These are phyloP conservation scores for Termitomyces titanicus DNA, from an alignment of 768 basidiomycete genomes.

Conservation along the genomic window DNA sequence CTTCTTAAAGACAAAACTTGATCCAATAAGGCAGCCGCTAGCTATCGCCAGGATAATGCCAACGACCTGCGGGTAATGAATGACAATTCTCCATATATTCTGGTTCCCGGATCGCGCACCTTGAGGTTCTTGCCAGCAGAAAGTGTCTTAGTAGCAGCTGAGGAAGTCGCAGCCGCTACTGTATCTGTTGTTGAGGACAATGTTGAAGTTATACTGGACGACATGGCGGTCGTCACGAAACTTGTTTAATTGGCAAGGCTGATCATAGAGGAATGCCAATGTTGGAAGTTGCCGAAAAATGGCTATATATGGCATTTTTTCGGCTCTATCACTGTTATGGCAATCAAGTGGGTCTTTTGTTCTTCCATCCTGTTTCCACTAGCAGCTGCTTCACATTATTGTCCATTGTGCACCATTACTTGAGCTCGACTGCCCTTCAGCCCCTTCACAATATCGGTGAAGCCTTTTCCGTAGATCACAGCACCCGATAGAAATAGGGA, in stretches of 20 bases:
- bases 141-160: slow-evolving; percentile 32
- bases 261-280: neutral
- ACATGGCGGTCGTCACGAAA: slow-evolving; percentile 22
- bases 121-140: slow-evolving; percentile 47
- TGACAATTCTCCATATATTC: neutral
- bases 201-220: slow-evolving; percentile 23
- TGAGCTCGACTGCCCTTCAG: neutral
- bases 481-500: neutral
- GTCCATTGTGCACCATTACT: neutral
- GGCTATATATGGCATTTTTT: neutral
- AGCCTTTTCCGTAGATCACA: too few relatives aligned
- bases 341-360: too few relatives aligned
- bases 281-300: neutral
- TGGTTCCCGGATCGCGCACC: slow-evolving; percentile 25
- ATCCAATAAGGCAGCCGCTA: slow-evolving; percentile 88
- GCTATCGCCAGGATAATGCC: slow-evolving; percentile 72
- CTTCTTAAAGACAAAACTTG: slow-evolving; percentile 97
- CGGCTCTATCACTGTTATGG: too few relatives aligned
- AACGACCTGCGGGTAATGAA: slow-evolving; percentile 47
- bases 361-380: too few relatives aligned
- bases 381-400: neutral
- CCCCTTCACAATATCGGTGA: neutral
- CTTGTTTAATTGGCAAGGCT: neutral
- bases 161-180: slow-evolving; percentile 36
- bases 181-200: slow-evolving; percentile 30